These are phyloP conservation scores for Coniochaeta prunicola DNA, from an alignment of 2,329 filamentous ascomycete species.

Conservation along the genomic window DNA sequence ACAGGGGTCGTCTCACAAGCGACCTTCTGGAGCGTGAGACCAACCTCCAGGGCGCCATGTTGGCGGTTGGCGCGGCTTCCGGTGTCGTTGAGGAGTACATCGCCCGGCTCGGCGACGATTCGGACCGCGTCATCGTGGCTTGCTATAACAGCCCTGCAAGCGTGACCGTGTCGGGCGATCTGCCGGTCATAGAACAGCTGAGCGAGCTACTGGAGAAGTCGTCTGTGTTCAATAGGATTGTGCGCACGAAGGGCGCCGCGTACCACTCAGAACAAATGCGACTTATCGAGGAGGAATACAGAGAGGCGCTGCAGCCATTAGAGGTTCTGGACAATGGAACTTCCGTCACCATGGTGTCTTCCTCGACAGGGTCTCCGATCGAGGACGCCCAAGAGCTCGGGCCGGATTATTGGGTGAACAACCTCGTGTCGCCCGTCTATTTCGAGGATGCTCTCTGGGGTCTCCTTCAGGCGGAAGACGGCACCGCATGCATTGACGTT, in stretches of 20 bases:
- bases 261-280: slow-evolving; percentile 20
- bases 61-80: slow-evolving; percentile 3
- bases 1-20: slow-evolving; percentile 6
- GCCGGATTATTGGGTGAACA: background rate
- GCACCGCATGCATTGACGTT: too few species aligned
- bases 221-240: slow-evolving; percentile 16
- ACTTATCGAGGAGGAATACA: slow-evolving; percentile 28
- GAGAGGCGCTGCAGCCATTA: slow-evolving; percentile 11
- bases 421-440: background rate
- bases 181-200: slow-evolving; percentile 15
- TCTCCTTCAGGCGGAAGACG: too few species aligned
- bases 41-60: slow-evolving; percentile 9
- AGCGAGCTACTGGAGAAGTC: slow-evolving; percentile 9
- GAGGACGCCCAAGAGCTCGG: background rate
- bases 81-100: too few species aligned
- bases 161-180: slow-evolving; percentile 23
- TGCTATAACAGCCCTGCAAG: slow-evolving; percentile 15
- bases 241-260: too few species aligned
- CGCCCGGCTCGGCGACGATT: slow-evolving; percentile 3
- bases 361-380: too few species aligned
- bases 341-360: background rate
- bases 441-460: background rate
- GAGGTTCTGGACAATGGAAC: background rate
- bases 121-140: slow-evolving; percentile 10
- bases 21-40: slow-evolving; percentile 1